Conservation (phyloP, 192 early-diverging fungal species). For the Irineochytrium annulatum region DNA sequence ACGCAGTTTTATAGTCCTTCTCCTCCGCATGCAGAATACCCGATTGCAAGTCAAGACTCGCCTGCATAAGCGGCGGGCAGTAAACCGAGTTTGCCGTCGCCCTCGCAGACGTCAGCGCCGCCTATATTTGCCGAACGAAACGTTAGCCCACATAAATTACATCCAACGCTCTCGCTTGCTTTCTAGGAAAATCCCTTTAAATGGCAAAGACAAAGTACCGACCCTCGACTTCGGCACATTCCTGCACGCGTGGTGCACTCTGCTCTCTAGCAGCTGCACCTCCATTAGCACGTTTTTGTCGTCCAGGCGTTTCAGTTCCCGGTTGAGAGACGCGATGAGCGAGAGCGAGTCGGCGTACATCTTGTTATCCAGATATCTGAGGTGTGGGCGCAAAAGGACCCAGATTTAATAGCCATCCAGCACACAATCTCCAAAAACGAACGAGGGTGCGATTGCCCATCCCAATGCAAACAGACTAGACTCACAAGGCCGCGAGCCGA, state of each 20-base stretch:
- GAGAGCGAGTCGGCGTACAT: constrained; percentile 89
- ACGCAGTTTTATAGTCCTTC: constrained; percentile 98
- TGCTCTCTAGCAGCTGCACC: constrained; percentile 92
- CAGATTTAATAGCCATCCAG: neutral
- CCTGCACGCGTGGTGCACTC: constrained; percentile 85
- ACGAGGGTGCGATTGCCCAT: neutral
- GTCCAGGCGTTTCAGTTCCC: constrained; percentile 97
- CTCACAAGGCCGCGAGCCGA: constrained; percentile 77
- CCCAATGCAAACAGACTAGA: constrained; percentile 12
- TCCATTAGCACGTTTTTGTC: constrained; percentile 98
- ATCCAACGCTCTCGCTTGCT: neutral
- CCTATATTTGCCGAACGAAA: no score
- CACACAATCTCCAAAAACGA: neutral
- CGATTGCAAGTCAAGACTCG: constrained; percentile 93
- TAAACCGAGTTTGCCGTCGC: constrained; percentile 97
- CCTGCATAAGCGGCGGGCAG: constrained; percentile 95
- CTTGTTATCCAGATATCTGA: constrained; percentile 81
- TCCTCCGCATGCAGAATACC: constrained; percentile 97
- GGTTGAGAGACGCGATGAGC: constrained; percentile 79
- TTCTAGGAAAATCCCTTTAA: neutral
- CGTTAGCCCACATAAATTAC: no score
- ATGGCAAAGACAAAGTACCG: constrained; percentile 6
- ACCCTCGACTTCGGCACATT: constrained; percentile 91
- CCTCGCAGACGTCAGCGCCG: constrained; percentile 92
- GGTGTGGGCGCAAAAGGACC: constrained; percentile 1